These are phyloP conservation scores for Lentinula edodes DNA, from an alignment of 768 basidiomycete species.

Conservation along the genomic window DNA sequence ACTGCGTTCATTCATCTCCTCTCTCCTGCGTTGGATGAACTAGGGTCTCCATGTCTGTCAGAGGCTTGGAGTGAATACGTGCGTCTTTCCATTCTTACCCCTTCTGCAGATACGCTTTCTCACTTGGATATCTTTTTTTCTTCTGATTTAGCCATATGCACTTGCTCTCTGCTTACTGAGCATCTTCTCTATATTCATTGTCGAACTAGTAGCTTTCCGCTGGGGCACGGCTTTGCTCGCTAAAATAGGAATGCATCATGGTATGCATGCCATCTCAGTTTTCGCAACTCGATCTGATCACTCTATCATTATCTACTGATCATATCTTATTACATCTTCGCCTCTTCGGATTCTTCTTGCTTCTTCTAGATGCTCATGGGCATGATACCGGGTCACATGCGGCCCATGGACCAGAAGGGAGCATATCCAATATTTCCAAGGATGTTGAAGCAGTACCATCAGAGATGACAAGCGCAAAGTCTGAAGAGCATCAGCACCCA, in stretches of 20 bases:
- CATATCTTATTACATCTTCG: background rate
- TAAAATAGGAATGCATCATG: conserved; percentile 57
- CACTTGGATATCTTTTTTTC: background rate
- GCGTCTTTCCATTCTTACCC: conserved; percentile 20
- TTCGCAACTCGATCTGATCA: background rate
- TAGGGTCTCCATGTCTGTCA: conserved; percentile 65
- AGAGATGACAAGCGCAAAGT: conserved; percentile 7
- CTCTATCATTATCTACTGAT: background rate
- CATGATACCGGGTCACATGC: conserved; percentile 55
- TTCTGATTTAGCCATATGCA: conserved; percentile 59
- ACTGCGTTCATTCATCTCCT: conserved; percentile 88
- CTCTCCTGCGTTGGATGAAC: conserved; percentile 64
- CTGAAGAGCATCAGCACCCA: background rate
- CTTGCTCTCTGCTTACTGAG: conserved; percentile 77
- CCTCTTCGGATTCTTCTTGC: background rate
- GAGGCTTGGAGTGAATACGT: conserved; percentile 74
- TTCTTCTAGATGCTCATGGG: conserved; percentile 55
- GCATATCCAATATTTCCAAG: background rate
- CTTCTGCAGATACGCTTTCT: too few relatives aligned
- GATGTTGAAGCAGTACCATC: conserved; percentile 21
- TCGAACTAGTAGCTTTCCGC: conserved; percentile 84
- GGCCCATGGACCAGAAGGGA: conserved; percentile 65
- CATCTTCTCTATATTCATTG: conserved; percentile 78
- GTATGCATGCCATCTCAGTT: conserved; percentile 26
- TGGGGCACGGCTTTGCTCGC: conserved; percentile 74